Evolutionary conservation across 2,329 filamentous ascomycete species (phyloP), one percentile per base, ranked within the genome.

Genomic region (Geoglossum cookeanum): DNA sequence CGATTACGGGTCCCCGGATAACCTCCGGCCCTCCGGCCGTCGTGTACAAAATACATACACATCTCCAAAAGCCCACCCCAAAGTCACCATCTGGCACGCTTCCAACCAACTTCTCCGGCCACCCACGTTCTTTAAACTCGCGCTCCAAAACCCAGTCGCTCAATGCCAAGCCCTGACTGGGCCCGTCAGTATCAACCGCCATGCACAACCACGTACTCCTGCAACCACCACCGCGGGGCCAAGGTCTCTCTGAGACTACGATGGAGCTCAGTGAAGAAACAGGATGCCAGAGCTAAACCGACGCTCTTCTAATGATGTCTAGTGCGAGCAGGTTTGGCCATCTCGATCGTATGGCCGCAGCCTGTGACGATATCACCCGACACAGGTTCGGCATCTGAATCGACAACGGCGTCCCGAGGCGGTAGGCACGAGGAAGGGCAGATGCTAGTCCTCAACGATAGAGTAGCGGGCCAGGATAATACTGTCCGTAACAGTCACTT

Each of bases 291-390:
- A 17, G 42, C 7, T 11, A n/a, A 48, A 11, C 55, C 55, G 2
- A 57, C 33, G 42, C 42, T 13, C 17, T 22, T 13, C 11, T 22
- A 3, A 9, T 37, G 55, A 22, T 30, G 27, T 17, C 52, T 22
- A 15, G 37, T 42, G 35, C 52, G 55, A 11, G 35, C 44, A 11
- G 33, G 33, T 8, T 52, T 33, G 6, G 44, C 17, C 55, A 49
- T 49, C 55, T 57, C 55, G 29, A 17, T 22, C 30, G 55, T 57
- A 30, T 57, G 47, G 22, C 39, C 17, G 33, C n/a, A 57, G 39
- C 55, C 55, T 32, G 47, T 44, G 44, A 57, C 52, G 39, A 29
- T 45, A 30, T 57, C 55, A 30, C n/a, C 48, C 29, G 48, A 52
- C 29, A 30, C 48, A 30, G 9, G n/a, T 27, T 49, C 4, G n/a